Evolutionary conservation across 306 rosid species (phyloP).

Genomic region (Cicer bijugum): DNA sequence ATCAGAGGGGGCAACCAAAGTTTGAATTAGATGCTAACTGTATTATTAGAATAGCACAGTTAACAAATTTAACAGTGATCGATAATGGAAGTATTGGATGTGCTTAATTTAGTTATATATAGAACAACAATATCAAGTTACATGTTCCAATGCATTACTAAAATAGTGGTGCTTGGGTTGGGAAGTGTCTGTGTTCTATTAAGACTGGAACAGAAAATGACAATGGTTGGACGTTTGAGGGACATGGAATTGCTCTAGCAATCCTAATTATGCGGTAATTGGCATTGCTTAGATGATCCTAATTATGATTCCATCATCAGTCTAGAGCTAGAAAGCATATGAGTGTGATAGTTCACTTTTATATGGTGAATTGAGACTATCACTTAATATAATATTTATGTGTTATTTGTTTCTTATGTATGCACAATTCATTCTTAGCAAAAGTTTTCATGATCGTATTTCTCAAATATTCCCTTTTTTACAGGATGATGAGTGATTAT

Average conservation of each 20-base stretch:
- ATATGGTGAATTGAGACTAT: constrained; percentile 2
- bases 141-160: constrained; percentile 31
- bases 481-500: constrained; percentile 99
- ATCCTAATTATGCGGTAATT: not conserved
- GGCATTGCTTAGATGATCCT: constrained; percentile 16
- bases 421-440: constrained; percentile 7
- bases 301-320: constrained; percentile 13
- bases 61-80: too few relatives aligned
- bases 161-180: constrained; percentile 1
- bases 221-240: constrained; percentile 26
- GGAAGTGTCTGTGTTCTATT: constrained; percentile 28
- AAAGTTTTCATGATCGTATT: constrained; percentile 12
- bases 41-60: too few relatives aligned
- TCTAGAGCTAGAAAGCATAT: constrained; percentile 15
- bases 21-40: too few relatives aligned
- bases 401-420: not conserved
- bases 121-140: constrained; percentile 1
- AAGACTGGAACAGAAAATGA: not conserved
- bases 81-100: too few relatives aligned
- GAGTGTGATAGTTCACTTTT: constrained; percentile 25
- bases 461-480: constrained; percentile 41
- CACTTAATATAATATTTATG: constrained; percentile 8
- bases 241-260: constrained; percentile 24
- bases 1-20: too few relatives aligned
- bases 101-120: not conserved